Evolutionary conservation across 2,329 filamentous ascomycete genomes (phyloP), one percentile per base, ranked within the genome.

Genomic region (Botrytis aclada): DNA sequence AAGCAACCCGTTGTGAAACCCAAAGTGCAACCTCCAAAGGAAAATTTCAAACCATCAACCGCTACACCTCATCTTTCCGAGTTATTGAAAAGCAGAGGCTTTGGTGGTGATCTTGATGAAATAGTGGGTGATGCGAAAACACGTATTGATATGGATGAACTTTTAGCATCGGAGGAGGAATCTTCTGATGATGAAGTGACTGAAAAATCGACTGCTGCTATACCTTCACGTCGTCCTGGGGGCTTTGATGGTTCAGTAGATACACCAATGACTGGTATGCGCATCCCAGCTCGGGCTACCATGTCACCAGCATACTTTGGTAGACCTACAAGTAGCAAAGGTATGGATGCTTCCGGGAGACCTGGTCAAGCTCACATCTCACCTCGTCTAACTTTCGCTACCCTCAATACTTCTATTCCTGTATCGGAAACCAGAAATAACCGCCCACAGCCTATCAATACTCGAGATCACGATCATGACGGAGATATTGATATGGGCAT

Each of bases 11-110:
- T 80, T 25, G 32, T 65, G 67, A 75, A 81, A 61, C 78, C 79
- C 43, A 77, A 81, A 64, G 75, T 81, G 69, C 78, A 78, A 73
- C 73, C 62, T 72, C 66, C 72, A 64, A 75, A 74, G n/a, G 77
- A 81, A 10, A 74, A 69, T 58, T 89, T 90, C 78, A 83, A 86
- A 71, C 85, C 85, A 69, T 88, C 89, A 18, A 81, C 86, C 10
- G 86, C 88, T 47, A 88, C 89, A 25, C 92, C 92, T 22, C 86
- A 92, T 81, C 84, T 95, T 32, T 93, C 92, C 43, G 86, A 86
- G 58, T 82, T 93, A 64, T 84, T 94, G 82, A 85, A 88, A 77
- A 86, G 83, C 75, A 87, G 86, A 79, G 90, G 90, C 47, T 87
- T 92, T 77, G 83, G 84, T 74, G 85, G 89, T 69, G 87, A 93